A percentile compares a stretch with the other conserved stretches of the same genome.
Conservation (phyloP, 768 basidiomycete genomes). For the Kwoniella heveanensis region DNA sequence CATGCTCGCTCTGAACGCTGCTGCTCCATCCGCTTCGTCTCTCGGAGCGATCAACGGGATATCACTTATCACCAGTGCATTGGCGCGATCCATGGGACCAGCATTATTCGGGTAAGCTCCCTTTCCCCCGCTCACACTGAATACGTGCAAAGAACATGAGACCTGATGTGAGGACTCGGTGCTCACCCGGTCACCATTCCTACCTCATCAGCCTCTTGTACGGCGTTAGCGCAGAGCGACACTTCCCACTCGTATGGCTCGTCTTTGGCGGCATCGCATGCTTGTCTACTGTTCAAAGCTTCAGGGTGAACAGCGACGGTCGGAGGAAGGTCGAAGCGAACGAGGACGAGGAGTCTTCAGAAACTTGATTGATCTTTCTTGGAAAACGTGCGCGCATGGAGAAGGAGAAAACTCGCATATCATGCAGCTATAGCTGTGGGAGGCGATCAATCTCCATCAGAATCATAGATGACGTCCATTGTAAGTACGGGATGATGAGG, state of each 20-base stretch:
- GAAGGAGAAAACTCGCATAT: too few species aligned
- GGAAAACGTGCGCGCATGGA: too few species aligned
- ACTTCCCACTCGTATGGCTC: slow-evolving; percentile 12
- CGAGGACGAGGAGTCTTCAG: too few species aligned
- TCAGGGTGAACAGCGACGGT: background rate
- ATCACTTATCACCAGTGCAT: slow-evolving; percentile 12
- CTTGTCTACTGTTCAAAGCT: slow-evolving; percentile 3
- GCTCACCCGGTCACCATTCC: too few species aligned
- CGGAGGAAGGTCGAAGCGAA: background rate
- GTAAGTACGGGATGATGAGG: too few species aligned
- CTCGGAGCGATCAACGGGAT: slow-evolving; percentile 27
- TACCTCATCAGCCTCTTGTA: background rate
- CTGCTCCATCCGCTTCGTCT: slow-evolving; percentile 10
- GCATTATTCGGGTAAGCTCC: slow-evolving; percentile 13
- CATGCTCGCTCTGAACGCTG: slow-evolving; percentile 16
- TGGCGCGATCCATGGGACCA: slow-evolving; percentile 20
- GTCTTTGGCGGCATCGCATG: slow-evolving; percentile 5
- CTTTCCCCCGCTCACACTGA: too few species aligned
- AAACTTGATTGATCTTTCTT: too few species aligned
- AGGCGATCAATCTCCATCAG: too few species aligned
- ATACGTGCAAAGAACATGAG: too few species aligned
- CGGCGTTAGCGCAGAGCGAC: background rate
- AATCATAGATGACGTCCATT: too few species aligned
- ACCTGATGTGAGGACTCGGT: too few species aligned
- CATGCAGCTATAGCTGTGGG: too few species aligned